Evolutionary conservation across 1,139 yeast genomes (phyloP).

Genomic region (Magnusiomyces magnusii): DNA sequence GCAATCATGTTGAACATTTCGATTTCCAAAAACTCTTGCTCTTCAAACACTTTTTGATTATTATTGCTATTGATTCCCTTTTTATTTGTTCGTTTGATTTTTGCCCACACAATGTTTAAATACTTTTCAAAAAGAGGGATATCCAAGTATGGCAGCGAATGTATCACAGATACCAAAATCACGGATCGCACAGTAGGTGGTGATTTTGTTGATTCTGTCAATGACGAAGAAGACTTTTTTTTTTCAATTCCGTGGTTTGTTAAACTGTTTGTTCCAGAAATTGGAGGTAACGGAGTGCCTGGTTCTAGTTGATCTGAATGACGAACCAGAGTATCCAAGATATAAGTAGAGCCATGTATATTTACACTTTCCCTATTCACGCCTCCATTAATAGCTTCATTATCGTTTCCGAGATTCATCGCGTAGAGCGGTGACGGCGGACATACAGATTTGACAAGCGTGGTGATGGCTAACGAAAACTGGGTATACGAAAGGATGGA

Average conservation of each 20-base stretch:
- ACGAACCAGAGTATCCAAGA: constrained; percentile 26
- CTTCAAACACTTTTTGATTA: constrained; percentile 22
- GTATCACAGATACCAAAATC: constrained; percentile 41
- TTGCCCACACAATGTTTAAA: constrained; percentile 5
- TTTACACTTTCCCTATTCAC: too few species aligned
- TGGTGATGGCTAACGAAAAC: constrained; percentile 50
- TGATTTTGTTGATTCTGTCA: too few species aligned
- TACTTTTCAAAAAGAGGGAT: constrained; percentile 33
- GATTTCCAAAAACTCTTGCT: constrained; percentile 32
- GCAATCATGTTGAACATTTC: constrained; percentile 39
- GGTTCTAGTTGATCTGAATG: constrained; percentile 21
- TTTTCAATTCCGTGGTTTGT: constrained; percentile 15
- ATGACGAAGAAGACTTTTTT: too few species aligned
- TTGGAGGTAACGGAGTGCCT: constrained; percentile 33
- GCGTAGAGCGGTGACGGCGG: constrained; percentile 37
- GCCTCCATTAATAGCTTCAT: too few species aligned
- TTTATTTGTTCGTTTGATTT: constrained; percentile 11
- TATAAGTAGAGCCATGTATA: constrained; percentile 37
- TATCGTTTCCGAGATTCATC: constrained; percentile 27
- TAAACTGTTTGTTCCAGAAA: constrained; percentile 29
- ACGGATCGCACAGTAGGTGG: constrained; percentile 46
- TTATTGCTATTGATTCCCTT: not conserved
- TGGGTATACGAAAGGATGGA: constrained; percentile 47
- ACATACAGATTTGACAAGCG: constrained; percentile 47
- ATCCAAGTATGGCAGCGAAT: constrained; percentile 50